These are phyloP conservation scores for Allium sativum DNA, from an alignment of 106 monocot genomes.

Conservation along the genomic window DNA sequence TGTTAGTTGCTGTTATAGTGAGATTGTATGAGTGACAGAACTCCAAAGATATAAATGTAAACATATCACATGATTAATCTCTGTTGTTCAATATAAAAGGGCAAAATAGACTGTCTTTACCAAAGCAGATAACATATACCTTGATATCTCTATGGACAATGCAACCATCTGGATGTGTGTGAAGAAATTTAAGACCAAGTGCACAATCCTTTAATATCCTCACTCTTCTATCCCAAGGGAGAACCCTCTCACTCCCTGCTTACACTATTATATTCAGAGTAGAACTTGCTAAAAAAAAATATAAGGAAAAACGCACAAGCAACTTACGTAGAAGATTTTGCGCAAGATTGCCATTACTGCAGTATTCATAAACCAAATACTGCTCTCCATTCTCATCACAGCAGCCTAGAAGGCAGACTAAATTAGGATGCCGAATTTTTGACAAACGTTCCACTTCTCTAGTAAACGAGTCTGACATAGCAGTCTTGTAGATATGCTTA, in stretches of 20 bases:
- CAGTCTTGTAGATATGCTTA: conserved; percentile 28
- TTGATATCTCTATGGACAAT: conserved; percentile 44
- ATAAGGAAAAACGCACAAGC: no score
- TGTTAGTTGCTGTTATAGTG: no score
- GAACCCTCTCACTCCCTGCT: conserved; percentile 20
- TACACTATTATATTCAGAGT: background rate
- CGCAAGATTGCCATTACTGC: conserved; percentile 29
- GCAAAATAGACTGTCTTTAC: background rate
- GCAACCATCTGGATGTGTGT: conserved; percentile 36
- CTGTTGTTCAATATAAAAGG: background rate
- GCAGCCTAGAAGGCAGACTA: conserved; percentile 32
- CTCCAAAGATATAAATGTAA: background rate
- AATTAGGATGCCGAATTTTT: conserved; percentile 23
- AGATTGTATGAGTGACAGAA: no score
- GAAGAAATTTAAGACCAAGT: conserved; percentile 34
- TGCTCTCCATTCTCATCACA: conserved; percentile 26
- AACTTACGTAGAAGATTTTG: conserved; percentile 29
- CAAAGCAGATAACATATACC: background rate
- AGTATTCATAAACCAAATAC: conserved; percentile 40
- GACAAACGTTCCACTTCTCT: conserved; percentile 31
- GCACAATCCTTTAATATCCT: conserved; percentile 29
- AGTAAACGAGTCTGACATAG: conserved; percentile 22
- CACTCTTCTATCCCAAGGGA: conserved; percentile 30
- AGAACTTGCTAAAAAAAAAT: background rate
- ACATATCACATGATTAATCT: background rate